Percentiles rank a stretch among this genome's conserved stretches.
Evolutionary conservation across 208 protist species (phyloP).

Genomic region (Trypanosoma lewisi): DNA sequence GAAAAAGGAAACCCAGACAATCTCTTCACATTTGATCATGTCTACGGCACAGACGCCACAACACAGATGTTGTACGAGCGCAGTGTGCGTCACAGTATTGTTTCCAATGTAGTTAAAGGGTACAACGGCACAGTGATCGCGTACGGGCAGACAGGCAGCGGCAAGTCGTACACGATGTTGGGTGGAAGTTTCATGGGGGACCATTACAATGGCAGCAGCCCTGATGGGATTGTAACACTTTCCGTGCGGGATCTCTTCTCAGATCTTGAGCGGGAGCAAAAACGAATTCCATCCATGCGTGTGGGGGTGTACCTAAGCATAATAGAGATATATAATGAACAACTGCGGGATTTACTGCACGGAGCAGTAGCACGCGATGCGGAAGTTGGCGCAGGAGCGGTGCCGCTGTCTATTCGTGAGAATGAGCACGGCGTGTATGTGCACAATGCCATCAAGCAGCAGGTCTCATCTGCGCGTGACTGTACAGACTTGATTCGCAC

Average conservation of each 20-base stretch:
- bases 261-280: slow-evolving; percentile 40
- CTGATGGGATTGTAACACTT: slow-evolving; percentile 43
- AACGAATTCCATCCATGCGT: slow-evolving; percentile 30
- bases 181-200: slow-evolving; percentile 29
- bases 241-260: slow-evolving; percentile 63
- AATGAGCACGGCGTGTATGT: slow-evolving; percentile 81
- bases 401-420: slow-evolving; percentile 66
- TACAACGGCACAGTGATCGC: slow-evolving; percentile 87
- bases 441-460: slow-evolving; percentile 61
- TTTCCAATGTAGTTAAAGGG: slow-evolving; percentile 61
- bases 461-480: slow-evolving; percentile 53
- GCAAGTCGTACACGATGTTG: slow-evolving; percentile 86
- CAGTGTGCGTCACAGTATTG: slow-evolving; percentile 45
- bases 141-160: slow-evolving; percentile 87
- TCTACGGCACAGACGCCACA: slow-evolving; percentile 39
- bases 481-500: slow-evolving; percentile 58
- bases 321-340: slow-evolving; percentile 86
- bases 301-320: slow-evolving; percentile 54
- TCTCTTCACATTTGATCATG: slow-evolving; percentile 73
- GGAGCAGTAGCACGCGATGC: too few relatives aligned
- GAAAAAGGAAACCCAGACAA: slow-evolving; percentile 61
- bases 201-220: neutral
- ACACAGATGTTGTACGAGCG: slow-evolving; percentile 55
- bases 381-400: slow-evolving; percentile 4
- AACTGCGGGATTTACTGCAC: slow-evolving; percentile 72